Base-by-base conservation (phyloP, 352 stramenopile species). In the Phytopythium mirpurense region DNA sequence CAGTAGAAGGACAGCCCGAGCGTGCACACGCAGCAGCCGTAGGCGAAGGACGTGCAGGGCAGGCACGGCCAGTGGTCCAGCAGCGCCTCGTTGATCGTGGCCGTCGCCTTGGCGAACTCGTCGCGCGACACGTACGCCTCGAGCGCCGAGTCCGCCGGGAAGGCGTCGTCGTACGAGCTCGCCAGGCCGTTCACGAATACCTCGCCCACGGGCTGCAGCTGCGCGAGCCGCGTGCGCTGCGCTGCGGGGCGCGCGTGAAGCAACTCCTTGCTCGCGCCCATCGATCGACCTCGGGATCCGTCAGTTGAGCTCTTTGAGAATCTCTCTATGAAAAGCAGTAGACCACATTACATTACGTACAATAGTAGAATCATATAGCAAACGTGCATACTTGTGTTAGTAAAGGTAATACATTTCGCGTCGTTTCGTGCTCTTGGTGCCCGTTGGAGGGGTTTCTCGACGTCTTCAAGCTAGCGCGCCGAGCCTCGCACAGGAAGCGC, bases 41-140 rank as follows among this genome's bases (percentile, higher is more conserved):
- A 92, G 15, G 71, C 79, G 32, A 92, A 89, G 8, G 81, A 70
- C 53, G 78, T 87, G 66, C 75, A 90, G 7, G 84, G 84, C 54
- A 94, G 40, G 60, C 84, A 94, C 15, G 84, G 84, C 84, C 84
- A 94, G 58, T 91, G 79, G 61, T 94, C 84, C 51, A 77, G 43
- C 23, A 94, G 64, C 32, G 84, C 84, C 59, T 91, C 78, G 59
- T 94, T 94, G 60, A 94, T 82, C 56, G 80, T 86, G 40, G 54
- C 62, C 37, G 92, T 58, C 23, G 70, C 80, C 43, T 68, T 60
- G 24, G 68, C 53, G 57, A 92, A 94, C 37, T 94, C 84, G 19
- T 83, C 75, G 27, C 43, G 51, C 14, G 76, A 74, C 72, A 94
- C 76, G 52, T 80, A 54, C 44, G 50, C 51, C 23, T 56, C 68